These are phyloP conservation scores for Geotrichum carabidarum DNA, from an alignment of 1,139 yeast species.

Conservation along the genomic window DNA sequence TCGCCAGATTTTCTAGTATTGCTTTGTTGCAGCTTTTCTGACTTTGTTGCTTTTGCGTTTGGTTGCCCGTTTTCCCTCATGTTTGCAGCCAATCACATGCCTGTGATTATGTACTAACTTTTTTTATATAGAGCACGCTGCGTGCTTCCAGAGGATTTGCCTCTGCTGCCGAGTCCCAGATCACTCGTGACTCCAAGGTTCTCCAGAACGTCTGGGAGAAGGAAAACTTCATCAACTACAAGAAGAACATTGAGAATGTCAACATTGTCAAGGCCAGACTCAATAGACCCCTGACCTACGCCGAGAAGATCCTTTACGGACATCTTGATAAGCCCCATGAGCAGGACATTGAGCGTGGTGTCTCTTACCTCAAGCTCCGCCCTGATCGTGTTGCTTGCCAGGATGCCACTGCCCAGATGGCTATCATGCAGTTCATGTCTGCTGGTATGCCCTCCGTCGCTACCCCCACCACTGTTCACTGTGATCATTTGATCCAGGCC, in stretches of 20 bases:
- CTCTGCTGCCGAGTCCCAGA: conserved; percentile 53
- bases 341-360: conserved; percentile 95
- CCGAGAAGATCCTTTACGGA: conserved; percentile 93
- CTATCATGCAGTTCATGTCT: conserved; percentile 95
- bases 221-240: conserved; percentile 58
- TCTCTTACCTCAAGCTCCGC: conserved; percentile 90
- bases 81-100: not conserved
- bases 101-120: conserved; percentile 27
- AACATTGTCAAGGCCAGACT: conserved; percentile 82
- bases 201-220: conserved; percentile 85
- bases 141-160: conserved; percentile 59
- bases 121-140: conserved; percentile 12
- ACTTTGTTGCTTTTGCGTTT: not conserved
- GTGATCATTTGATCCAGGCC: conserved; percentile 98
- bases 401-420: conserved; percentile 99
- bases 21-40: not conserved
- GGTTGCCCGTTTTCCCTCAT: not conserved
- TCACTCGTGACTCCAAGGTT: conserved; percentile 89
- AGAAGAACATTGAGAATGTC: conserved; percentile 60
- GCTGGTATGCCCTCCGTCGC: conserved; percentile 93
- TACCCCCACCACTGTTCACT: conserved; percentile 96
- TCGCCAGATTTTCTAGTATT: not conserved
- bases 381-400: conserved; percentile 99
- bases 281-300: conserved; percentile 91
- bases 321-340: conserved; percentile 94